Base-by-base conservation (phyloP, 2,329 filamentous ascomycete genomes). In the Xylariaceae sp. region DNA sequence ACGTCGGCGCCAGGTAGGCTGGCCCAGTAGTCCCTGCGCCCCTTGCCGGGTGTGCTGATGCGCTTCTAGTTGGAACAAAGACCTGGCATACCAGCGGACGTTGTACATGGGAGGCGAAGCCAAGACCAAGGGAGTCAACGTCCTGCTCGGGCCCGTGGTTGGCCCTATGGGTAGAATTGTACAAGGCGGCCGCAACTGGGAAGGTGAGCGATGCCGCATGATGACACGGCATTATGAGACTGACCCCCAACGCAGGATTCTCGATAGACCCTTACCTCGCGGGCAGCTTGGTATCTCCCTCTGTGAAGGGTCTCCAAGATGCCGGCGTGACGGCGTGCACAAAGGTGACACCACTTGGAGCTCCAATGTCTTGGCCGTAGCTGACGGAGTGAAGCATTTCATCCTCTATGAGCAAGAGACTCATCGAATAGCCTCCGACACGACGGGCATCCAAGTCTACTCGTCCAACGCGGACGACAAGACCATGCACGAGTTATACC, bases 331-430 rank as follows among this genome's bases (percentile, higher is more conserved):
- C 38, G 2, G 36, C 45, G 6, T 44, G 37, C 24, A 42, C 40
- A 4, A 47, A 44, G 27, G 41, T 42, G 34, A 29, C 16, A 9
- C 12, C 8, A 3, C 9, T 16, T 21, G 5, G n/a, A 5, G 5
- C n/a, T 12, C 22, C 15, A 18, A 28, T 11, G 16, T 5, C 9
- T 24, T 81, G 28, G 76, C 82, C 57, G 74, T 77, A 40, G 74
- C 68, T 18, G 53, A 69, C 67, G n/a, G n/a, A n/a, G n/a, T 12
- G 72, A 17, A 83, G 56, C 79, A 83, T 47, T 80, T 65, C 31
- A 57, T 83, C n/a, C 66, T 62, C 26, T 82, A 84, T 40, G 80
- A 83, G 52, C 79, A 84, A 50, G 80, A 84, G 48, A 75, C 53
- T 13, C 49, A 44, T 76, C 82, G 57, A 77, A 65, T 72, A 73